Conservation (phyloP, 805 yeast genomes). For the Schizosaccharomyces octosporus region DNA sequence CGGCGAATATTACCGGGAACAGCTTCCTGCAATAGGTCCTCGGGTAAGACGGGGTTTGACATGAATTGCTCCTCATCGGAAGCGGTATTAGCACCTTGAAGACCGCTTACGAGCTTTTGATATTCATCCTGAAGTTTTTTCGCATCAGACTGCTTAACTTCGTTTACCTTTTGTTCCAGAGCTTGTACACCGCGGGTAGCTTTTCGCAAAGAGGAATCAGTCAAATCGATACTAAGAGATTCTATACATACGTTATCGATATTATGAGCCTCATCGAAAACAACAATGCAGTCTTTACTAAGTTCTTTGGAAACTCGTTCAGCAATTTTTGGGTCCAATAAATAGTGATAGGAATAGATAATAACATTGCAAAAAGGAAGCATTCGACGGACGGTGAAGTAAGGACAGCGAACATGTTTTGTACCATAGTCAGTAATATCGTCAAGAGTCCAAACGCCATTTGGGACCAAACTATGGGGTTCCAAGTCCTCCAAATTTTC, state of each 20-base stretch:
- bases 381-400: slow-evolving; percentile 94
- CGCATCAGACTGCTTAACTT: slow-evolving; percentile 61
- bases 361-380: slow-evolving; percentile 54
- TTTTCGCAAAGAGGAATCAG: slow-evolving; percentile 64
- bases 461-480: slow-evolving; percentile 69
- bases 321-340: slow-evolving; percentile 89
- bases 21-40: slow-evolving; percentile 71
- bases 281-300: slow-evolving; percentile 76
- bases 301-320: slow-evolving; percentile 82
- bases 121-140: slow-evolving; percentile 72
- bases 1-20: slow-evolving; percentile 91
- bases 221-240: slow-evolving; percentile 70
- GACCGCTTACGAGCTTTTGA: slow-evolving; percentile 69
- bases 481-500: slow-evolving; percentile 71
- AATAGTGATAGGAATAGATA: slow-evolving; percentile 87
- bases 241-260: slow-evolving; percentile 93
- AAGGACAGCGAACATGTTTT: slow-evolving; percentile 68
- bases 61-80: slow-evolving; percentile 42
- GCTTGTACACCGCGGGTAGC: slow-evolving; percentile 75
- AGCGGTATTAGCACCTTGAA: slow-evolving; percentile 54
- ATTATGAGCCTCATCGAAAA: slow-evolving; percentile 96
- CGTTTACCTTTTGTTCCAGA: slow-evolving; percentile 57
- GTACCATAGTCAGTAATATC: slow-evolving; percentile 55
- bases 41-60: slow-evolving; percentile 68
- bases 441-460: slow-evolving; percentile 89